Evolutionary conservation across 2,329 filamentous ascomycete species (phyloP), one percentile per base, ranked within the genome.

Genomic region (Aspergillus thermomutatus): DNA sequence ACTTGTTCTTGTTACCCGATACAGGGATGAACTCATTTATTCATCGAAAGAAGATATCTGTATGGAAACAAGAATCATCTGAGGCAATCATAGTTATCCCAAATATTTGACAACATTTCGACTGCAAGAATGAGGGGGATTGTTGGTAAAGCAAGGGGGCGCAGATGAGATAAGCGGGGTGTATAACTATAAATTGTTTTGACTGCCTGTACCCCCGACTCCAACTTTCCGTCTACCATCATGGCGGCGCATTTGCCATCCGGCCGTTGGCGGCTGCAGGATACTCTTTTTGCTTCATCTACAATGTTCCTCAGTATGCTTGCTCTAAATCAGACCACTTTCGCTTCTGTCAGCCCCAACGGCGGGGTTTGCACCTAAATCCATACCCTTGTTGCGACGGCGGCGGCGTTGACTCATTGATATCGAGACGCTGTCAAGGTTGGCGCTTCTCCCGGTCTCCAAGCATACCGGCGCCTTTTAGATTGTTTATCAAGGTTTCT

Each of bases 301-400:
- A 51, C 45, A 14, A 60, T 60, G 47, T 34, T 41, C 55, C 28
- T 50, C 47, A 45, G 23, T 21, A 52, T 52, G 21, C 53, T 47
- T 40, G 49, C 49, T 46, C 34, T 43, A 50, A 11, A 49, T 50
- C 17, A 25, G 26, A 58, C 56, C 26, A 55, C 28, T 49, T 52
- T 54, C 54, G 10, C 47, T 60, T 51, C 60, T 43, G 56, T 58
- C 53, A 65, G 60, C 70, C 70, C 70, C 66, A 72, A 69, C 53
- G 67, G 63, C 57, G 71, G 72, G 69, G 71, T 68, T 52, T 63
- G 59, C 61, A 66, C 62, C 59, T 71, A 66, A 53, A 56, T 55
- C 47, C 56, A 59, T 53, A 57, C 50, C 43, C 50, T 59, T 55
- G 57, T 53, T 40, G 57, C 59, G 54, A 64, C 56, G 57, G 56